These are phyloP conservation scores for Hanseniaspora sp. DNA, from an alignment of 1,139 yeast genomes.

Conservation along the genomic window DNA sequence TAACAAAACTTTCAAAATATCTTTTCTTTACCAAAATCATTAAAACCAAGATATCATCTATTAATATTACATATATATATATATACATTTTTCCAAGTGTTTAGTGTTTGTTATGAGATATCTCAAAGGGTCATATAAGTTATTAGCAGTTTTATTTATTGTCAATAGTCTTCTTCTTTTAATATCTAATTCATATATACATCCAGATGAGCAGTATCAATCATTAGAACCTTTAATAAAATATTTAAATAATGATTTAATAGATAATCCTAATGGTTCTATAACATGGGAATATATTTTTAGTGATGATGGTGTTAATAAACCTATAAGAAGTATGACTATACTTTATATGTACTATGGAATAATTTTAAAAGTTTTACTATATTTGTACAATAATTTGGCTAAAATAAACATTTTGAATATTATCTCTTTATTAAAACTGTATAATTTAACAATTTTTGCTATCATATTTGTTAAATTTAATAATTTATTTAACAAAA, in stretches of 20 bases:
- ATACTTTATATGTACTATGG: conserved; percentile 1
- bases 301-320: not conserved
- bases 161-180: not conserved
- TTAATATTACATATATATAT: too few species aligned
- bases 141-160: not conserved
- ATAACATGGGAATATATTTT: conserved; percentile 74
- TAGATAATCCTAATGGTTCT: conserved; percentile 31
- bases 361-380: not conserved
- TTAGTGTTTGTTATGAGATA: too few species aligned
- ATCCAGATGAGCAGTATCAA: conserved; percentile 96
- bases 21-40: too few species aligned
- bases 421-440: not conserved
- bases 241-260: conserved; percentile 21
- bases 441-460: conserved; percentile 8
- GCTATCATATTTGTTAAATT: not conserved
- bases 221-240: conserved; percentile 53
- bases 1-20: too few species aligned
- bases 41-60: too few species aligned
- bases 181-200: conserved; percentile 53
- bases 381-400: not conserved
- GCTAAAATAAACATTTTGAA: not conserved
- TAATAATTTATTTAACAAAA: not conserved
- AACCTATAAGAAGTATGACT: conserved; percentile 9
- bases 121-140: not conserved
- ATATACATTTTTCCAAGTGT: too few species aligned